Percentiles rank a stretch among this genome's conserved stretches.
Evolutionary conservation across 2,329 filamentous ascomycete species (phyloP).

Genomic region (Zalaria obscura): DNA sequence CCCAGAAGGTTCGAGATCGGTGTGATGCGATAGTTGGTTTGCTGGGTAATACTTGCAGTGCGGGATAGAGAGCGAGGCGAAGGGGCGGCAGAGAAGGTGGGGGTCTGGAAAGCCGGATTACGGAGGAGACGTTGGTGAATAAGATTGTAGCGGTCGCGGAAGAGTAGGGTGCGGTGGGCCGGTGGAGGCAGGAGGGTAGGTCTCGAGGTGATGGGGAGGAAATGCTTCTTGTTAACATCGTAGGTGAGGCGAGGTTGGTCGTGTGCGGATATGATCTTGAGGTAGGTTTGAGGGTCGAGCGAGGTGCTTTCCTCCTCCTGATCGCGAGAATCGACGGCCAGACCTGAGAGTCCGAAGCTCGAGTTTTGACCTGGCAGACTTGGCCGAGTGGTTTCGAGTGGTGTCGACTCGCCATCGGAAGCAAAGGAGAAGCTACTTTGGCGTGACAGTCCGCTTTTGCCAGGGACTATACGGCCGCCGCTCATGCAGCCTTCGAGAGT

Average conservation of each 20-base stretch:
- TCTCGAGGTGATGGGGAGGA: conserved; percentile 47
- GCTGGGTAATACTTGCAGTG: conserved; percentile 41
- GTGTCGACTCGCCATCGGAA: conserved; percentile 14
- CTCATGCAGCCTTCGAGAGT: conserved; percentile 77
- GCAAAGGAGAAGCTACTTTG: conserved; percentile 54
- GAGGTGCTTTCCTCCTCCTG: conserved; percentile 45
- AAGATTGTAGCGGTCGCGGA: conserved; percentile 81
- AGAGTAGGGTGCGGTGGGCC: conserved; percentile 69
- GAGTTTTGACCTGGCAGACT: conserved; percentile 12
- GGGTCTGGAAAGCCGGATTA: conserved; percentile 84
- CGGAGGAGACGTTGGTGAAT: conserved; percentile 84
- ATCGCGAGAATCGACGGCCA: conserved; percentile 41
- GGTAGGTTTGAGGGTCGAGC: conserved; percentile 64
- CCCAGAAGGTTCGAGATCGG: conserved; percentile 66
- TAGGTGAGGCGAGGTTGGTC: conserved; percentile 71
- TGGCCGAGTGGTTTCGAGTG: background rate
- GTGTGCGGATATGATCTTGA: conserved; percentile 72
- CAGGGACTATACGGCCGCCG: conserved; percentile 55
- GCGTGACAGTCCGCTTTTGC: conserved; percentile 39
- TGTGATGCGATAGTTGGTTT: conserved; percentile 73
- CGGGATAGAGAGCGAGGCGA: conserved; percentile 38
- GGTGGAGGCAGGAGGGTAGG: conserved; percentile 50
- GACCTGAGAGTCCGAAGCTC: conserved; percentile 44
- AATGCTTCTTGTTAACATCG: conserved; percentile 74
- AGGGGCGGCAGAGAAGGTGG: conserved; percentile 51